Evolutionary conservation across 2,329 filamentous ascomycete genomes (phyloP).

Genomic region (Pseudohalonectria lignicola): DNA sequence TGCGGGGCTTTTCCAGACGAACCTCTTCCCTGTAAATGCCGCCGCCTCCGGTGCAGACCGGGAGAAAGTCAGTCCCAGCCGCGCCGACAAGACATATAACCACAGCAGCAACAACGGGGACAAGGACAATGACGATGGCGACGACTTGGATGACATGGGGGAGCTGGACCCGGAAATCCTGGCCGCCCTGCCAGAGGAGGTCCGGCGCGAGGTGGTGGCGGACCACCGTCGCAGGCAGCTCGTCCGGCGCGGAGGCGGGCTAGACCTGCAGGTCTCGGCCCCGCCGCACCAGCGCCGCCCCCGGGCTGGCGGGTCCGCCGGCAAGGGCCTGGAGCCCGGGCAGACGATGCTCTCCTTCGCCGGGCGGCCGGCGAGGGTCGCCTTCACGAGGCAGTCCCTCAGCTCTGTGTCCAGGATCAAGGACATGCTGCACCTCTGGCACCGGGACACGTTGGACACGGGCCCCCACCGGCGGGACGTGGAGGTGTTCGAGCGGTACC

Average conservation of each 20-base stretch:
- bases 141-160: constrained; percentile 24
- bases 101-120: constrained; percentile 22
- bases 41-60: not conserved
- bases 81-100: too few species aligned
- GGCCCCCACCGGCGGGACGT: constrained; percentile 76
- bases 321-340: constrained; percentile 15
- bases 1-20: constrained; percentile 61
- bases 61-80: too few species aligned
- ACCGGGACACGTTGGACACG: constrained; percentile 56
- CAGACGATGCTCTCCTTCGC: constrained; percentile 36
- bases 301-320: constrained; percentile 2
- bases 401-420: constrained; percentile 49
- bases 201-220: constrained; percentile 65
- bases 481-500: constrained; percentile 58
- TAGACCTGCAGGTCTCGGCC: constrained; percentile 30
- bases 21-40: constrained; percentile 39
- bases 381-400: constrained; percentile 32
- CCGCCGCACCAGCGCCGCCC: constrained; percentile 14
- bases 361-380: constrained; percentile 29
- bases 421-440: constrained; percentile 66
- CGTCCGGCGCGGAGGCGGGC: constrained; percentile 40
- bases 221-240: constrained; percentile 59
- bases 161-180: constrained; percentile 64
- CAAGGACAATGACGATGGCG: constrained; percentile 14
- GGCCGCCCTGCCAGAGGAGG: constrained; percentile 69